Base-by-base conservation (phyloP, 2,329 filamentous ascomycete species). In the Bipolaris sorokiniana region DNA sequence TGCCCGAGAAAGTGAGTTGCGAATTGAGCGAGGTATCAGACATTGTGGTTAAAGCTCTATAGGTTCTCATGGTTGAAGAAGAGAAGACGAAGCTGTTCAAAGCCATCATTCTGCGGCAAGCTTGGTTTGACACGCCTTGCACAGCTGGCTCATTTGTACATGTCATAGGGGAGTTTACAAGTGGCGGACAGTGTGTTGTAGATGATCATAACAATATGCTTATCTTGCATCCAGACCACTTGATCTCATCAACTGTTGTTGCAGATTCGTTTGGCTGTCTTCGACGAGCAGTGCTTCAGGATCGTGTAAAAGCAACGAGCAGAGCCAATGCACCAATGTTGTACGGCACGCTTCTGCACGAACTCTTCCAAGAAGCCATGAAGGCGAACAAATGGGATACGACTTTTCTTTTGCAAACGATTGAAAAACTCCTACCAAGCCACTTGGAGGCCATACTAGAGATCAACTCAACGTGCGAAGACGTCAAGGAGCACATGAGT, bases 251-350 rank as follows among this genome's bases (percentile, higher is more conserved):
- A 2, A 98, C 95, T 0, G 92, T 96, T 5, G 90, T 99, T 41
- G 93, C 92, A n/a, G 95, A 99, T 76, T 97, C 95, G 0, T 97
- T 98, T 73, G 89, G 88, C 22, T 99, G 95, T 72, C 88, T 90
- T 73, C 89, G 95, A 16, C 89, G 94, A 62, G 92, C 95, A 28
- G 94, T 98, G 1, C 84, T 99, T 23, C 93, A 98, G 75, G 94
- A 99, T 74, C 89, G 95, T 31, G 89, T 99, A 67, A 98, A 98
- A 76, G 91, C 92, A 7, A 94, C 92, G 0, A 90, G 88, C 68
- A 90, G 92, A 63, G 84, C 91, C 2, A 91, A 88, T 42, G 85
- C 90, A 33, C 87, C 93, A 1, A 87, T 97, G 67, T 87, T 98
- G 0, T 98, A 98, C 71, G 95, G 95, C 46, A 95, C 91, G 36